Base-by-base conservation (phyloP, 2,329 filamentous ascomycete genomes). In the Sclerotinia borealis region DNA sequence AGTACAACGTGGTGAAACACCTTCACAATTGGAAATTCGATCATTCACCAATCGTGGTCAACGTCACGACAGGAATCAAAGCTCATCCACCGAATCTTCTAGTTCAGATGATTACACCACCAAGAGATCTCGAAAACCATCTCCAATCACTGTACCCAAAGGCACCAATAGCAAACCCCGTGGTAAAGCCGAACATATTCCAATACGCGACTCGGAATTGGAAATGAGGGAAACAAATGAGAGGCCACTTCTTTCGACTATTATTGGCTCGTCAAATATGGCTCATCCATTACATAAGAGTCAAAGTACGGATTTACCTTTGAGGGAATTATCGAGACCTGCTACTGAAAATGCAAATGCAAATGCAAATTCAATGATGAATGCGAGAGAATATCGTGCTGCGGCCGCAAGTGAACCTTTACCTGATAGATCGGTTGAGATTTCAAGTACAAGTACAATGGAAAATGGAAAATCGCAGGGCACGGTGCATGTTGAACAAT, bases 1-100 rank as follows among this genome's bases (percentile, higher is more conserved):
- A 61, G 41, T 72, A 31, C 68, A 72, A 48, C 65, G 71, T 50
- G 71, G 70, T 4, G 72, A 72, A 61, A 69, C 67, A 6, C 70
- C 69, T 13, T 67, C 67, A 19, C 47, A 66, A 43, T 50, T 63
- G 8, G 71, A 73, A 59, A 64, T 63, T 47, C 64, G 60, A 19
- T 59, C 67, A 58, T 65, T 56, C 29, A 60, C 66, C 36, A 68
- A 36, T 41, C 65, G 62, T 36, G 50, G 47, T 11, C 69, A 67
- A 56, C 63, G 61, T 8, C 39, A 67, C 27, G 66, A 68, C 19
- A 67, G 68, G 60, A 65, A 65, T 55, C 61, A 64, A 58, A 72
- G 66, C 50, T 45, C 55, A 37, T 71, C 70, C 13, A 27, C 63
- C 2, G 66, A 66, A 17, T 69, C 68, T 2, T 69, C 68, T 11